These are phyloP conservation scores for Rhodomyrtus tomentosa DNA, from an alignment of 345 rosid species.

Conservation along the genomic window DNA sequence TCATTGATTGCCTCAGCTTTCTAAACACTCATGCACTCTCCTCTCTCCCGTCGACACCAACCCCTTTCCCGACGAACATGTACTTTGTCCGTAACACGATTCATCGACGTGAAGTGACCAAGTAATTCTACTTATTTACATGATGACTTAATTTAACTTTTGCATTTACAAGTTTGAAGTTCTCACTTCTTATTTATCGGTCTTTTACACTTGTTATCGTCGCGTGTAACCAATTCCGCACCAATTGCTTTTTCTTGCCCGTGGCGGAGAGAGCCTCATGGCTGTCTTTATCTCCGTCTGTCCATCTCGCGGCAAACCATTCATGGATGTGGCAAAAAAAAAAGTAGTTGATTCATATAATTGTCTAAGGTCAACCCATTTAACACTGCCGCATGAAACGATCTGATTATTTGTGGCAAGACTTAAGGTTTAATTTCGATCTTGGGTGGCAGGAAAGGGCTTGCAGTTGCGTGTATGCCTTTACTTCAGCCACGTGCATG, in stretches of 20 bases:
- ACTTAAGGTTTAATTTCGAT: not conserved
- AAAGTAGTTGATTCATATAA: not conserved
- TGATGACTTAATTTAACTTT: not conserved
- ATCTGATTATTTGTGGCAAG: not conserved
- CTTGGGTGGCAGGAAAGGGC: not conserved
- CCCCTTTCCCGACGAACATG: not conserved
- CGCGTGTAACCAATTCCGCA: not conserved
- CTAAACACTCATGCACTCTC: not conserved
- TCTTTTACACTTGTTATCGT: no score
- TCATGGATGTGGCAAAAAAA: not conserved
- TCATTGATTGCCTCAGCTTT: not conserved
- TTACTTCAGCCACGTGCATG: not conserved
- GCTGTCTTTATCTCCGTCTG: not conserved
- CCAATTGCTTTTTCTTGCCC: not conserved
- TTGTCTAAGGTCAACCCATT: not conserved
- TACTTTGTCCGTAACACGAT: not conserved
- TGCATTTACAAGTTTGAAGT: not conserved
- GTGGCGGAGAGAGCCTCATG: not conserved
- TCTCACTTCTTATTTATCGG: not conserved
- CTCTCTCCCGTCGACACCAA: not conserved
- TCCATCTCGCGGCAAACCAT: not conserved
- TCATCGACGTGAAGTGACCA: not conserved
- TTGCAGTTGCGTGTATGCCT: not conserved
- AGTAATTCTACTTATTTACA: not conserved
- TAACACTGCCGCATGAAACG: not conserved